phyloP scores from a whole-genome alignment of 768 basidiomycete genomes.

The Agaricus blazei region DNA sequence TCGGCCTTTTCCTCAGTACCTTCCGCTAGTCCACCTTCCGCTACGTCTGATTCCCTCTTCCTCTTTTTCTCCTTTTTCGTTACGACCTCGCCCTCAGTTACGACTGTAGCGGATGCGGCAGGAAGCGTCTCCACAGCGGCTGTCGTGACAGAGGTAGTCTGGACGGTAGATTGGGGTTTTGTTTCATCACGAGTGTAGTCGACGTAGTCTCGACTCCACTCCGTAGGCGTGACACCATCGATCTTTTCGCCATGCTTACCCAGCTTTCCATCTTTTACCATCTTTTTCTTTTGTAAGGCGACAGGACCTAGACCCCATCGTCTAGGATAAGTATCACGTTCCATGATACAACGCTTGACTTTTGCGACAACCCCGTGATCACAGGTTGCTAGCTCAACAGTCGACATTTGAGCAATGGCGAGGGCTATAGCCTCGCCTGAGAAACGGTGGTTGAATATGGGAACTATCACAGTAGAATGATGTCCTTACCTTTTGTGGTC shows the following conservation, averaged over 20 bases:
- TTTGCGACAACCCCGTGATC: slow-evolving; percentile 99
- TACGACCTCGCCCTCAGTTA: slow-evolving; percentile 22
- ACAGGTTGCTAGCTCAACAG: slow-evolving; percentile 95
- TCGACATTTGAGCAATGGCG: slow-evolving; percentile 96
- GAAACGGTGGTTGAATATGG: slow-evolving; percentile 1
- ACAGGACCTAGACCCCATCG: slow-evolving; percentile 99
- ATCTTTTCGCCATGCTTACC: slow-evolving; percentile 92
- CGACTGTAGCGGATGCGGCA: slow-evolving; percentile 16
- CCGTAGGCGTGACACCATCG: slow-evolving; percentile 80
- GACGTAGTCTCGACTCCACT: slow-evolving; percentile 91
- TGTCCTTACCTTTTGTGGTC: slow-evolving; percentile 85
- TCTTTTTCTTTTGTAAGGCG: slow-evolving; percentile 95
- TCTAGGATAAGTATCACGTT: slow-evolving; percentile 95
- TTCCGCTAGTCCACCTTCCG: slow-evolving; percentile 32
- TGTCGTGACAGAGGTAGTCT: slow-evolving; percentile 30
- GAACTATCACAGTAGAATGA: slow-evolving; percentile 2
- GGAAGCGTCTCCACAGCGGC: slow-evolving; percentile 19
- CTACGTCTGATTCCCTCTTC: slow-evolving; percentile 68
- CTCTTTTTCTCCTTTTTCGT: slow-evolving; percentile 76
- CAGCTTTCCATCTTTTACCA: slow-evolving; percentile 96
- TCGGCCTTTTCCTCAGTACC: slow-evolving; percentile 47
- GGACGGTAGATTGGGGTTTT: slow-evolving; percentile 22
- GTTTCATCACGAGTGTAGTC: slow-evolving; percentile 76
- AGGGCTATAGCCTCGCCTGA: slow-evolving; percentile 90
- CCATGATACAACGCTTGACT: slow-evolving; percentile 99